Evolutionary conservation across 345 rosid species (phyloP), one percentile per base, ranked within the genome.

Genomic region (Schrenkiella parvula): DNA sequence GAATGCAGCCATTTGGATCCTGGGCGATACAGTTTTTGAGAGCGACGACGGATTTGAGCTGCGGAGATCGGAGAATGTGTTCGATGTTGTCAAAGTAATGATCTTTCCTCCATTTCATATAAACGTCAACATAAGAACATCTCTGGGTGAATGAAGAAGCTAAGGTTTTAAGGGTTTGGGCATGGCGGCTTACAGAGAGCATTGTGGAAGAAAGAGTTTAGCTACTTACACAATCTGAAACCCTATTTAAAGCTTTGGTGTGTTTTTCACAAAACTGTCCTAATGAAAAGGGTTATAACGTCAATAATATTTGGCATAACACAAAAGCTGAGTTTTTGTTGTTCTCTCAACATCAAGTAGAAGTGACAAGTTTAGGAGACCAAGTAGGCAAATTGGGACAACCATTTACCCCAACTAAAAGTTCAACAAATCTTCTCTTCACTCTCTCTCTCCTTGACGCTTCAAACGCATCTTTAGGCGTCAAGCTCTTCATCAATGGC

Each of bases 31-130:
- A 60, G 79, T 91, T 86, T 29, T 91, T 93, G 72, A 93, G 82
- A n/a, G 82, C 81, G 70, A 83, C 14, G 53, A 89, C 74, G 77
- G 85, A 84, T 78, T 83, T 89, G 52, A 93, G 95, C 74, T 84
- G 88, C 1, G 66, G 11, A 1, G 96, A 93, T 39, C 77, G 79
- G 81, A 89, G 88, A 38, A 91, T 82, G 73, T 84, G 89, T 68
- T 87, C 88, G 35, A 93, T 80, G 22, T 88, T 81, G 51, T 91
- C 96, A 9, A 66, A 89, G 78, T 70, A 91, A 0, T 77, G 71
- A 68, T 93, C 97, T 78, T 81, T 88, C 64, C 89, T 93, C 97
- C 93, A 93, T 81, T 88, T 90, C 98, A 93, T 90, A 83, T 88
- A 87, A 5, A 88, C 96, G 64, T 86, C 77, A 4, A 92, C 97